These are phyloP conservation scores for Colletotrichum musae DNA, from an alignment of 2,329 filamentous ascomycete species.

Conservation along the genomic window DNA sequence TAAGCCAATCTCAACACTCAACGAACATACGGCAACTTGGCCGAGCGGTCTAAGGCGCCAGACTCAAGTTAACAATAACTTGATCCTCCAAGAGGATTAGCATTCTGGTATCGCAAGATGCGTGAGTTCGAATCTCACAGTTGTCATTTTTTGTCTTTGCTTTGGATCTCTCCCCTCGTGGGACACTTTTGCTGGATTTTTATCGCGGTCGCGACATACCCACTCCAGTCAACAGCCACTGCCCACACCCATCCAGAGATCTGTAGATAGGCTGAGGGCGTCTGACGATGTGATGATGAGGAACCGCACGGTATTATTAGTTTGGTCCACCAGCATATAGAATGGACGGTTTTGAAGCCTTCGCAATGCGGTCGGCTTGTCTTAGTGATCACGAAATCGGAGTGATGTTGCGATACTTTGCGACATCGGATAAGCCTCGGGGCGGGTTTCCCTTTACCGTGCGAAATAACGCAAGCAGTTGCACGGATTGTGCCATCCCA, in stretches of 20 bases:
- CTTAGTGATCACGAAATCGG: background rate
- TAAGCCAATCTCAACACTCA: rapidly evolving
- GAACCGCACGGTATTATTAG: background rate
- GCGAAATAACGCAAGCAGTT: conserved; percentile 35
- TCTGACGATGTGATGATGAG: background rate
- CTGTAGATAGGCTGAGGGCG: background rate
- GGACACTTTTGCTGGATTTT: background rate
- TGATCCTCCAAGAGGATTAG: conserved; percentile 8
- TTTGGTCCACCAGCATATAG: too few relatives aligned
- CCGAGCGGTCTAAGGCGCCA: conserved; percentile 42
- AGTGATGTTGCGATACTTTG: background rate
- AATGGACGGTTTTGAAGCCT: too few relatives aligned
- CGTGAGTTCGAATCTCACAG: conserved; percentile 42
- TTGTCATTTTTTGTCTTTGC: conserved; percentile 11
- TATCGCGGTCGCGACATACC: background rate
- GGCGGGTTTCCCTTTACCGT: background rate
- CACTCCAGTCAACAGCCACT: too few relatives aligned
- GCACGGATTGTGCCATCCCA: conserved; percentile 27
- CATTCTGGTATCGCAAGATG: conserved; percentile 41
- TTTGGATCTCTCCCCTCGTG: background rate
- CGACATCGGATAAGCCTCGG: conserved; percentile 37
- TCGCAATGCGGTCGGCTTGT: too few relatives aligned
- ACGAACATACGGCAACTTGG: conserved; percentile 28
- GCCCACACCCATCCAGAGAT: too few relatives aligned
- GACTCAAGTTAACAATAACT: conserved; percentile 32